These are phyloP conservation scores for Thermomucor indicae-seudaticae DNA, from an alignment of 371 early-diverging fungal species.

Conservation along the genomic window DNA sequence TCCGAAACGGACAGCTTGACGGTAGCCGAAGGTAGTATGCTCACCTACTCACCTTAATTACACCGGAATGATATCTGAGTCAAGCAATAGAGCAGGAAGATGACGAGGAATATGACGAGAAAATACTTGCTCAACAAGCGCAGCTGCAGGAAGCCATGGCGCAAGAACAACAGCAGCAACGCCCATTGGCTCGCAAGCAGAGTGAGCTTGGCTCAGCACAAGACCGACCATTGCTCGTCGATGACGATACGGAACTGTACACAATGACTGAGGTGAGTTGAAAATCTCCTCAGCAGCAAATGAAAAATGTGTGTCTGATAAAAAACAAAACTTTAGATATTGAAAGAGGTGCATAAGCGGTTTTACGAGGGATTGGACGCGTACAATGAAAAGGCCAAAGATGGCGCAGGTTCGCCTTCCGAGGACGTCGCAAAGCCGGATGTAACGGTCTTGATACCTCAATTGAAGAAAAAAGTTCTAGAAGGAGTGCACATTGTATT, in stretches of 20 bases:
- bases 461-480: slow-evolving; percentile 46
- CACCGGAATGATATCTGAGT: neutral
- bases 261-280: slow-evolving; percentile 42
- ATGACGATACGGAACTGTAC: slow-evolving; percentile 52
- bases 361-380: slow-evolving; percentile 46
- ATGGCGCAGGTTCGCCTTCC: slow-evolving; percentile 12
- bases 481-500: slow-evolving; percentile 47
- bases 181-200: slow-evolving; percentile 23
- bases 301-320: neutral
- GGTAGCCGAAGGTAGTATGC: neutral
- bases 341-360: slow-evolving; percentile 46
- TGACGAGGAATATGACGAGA: slow-evolving; percentile 3
- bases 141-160: slow-evolving; percentile 21
- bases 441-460: slow-evolving; percentile 49
- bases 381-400: slow-evolving; percentile 1
- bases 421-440: slow-evolving; percentile 25
- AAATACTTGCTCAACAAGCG: slow-evolving; percentile 15
- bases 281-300: neutral
- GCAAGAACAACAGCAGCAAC: slow-evolving; percentile 12
- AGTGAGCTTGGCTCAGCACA: slow-evolving; percentile 11
- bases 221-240: slow-evolving; percentile 37
- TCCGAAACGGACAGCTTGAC: too few species aligned
- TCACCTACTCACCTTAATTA: neutral
- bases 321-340: slow-evolving; percentile 25
- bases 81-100: slow-evolving; percentile 1